These are phyloP conservation scores for Kodamaea fungicola DNA, from an alignment of 1,139 yeast species.

Conservation along the genomic window DNA sequence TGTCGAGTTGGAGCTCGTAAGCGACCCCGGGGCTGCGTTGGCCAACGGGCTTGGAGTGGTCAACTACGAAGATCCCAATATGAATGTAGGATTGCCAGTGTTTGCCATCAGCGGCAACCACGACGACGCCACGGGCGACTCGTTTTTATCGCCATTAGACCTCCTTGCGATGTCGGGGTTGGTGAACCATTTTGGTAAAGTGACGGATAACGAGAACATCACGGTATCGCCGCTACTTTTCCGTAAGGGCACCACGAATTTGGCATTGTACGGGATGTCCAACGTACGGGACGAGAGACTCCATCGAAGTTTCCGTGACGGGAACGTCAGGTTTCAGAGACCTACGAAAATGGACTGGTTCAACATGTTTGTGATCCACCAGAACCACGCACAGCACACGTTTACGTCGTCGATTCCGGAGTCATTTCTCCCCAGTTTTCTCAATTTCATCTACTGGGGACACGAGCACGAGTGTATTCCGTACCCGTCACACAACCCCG, in stretches of 20 bases:
- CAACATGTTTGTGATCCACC: slow-evolving; percentile 87
- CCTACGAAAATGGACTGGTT: slow-evolving; percentile 77
- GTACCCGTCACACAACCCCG: slow-evolving; percentile 61
- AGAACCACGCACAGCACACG: slow-evolving; percentile 78
- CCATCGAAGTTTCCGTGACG: slow-evolving; percentile 76
- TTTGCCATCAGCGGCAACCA: slow-evolving; percentile 96
- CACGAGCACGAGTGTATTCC: slow-evolving; percentile 96
- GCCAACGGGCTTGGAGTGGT: slow-evolving; percentile 62
- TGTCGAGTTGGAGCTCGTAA: slow-evolving; percentile 76
- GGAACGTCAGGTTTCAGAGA: slow-evolving; percentile 71
- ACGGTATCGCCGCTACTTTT: slow-evolving; percentile 74
- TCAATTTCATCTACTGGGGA: slow-evolving; percentile 91
- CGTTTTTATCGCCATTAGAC: slow-evolving; percentile 84
- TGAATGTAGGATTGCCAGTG: slow-evolving; percentile 87
- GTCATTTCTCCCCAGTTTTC: slow-evolving; percentile 70
- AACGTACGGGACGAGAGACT: slow-evolving; percentile 88
- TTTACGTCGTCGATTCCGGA: slow-evolving; percentile 84
- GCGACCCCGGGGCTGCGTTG: slow-evolving; percentile 68
- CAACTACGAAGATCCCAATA: slow-evolving; percentile 86
- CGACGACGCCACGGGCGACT: slow-evolving; percentile 93
- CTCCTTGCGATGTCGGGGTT: slow-evolving; percentile 77
- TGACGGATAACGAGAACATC: slow-evolving; percentile 71
- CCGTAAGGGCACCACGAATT: slow-evolving; percentile 74
- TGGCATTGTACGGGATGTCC: slow-evolving; percentile 87
- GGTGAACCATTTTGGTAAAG: slow-evolving; percentile 86